Evolutionary conservation across 306 rosid genomes (phyloP), one percentile per base, ranked within the genome.

Genomic region (Echinosophora koreensis): DNA sequence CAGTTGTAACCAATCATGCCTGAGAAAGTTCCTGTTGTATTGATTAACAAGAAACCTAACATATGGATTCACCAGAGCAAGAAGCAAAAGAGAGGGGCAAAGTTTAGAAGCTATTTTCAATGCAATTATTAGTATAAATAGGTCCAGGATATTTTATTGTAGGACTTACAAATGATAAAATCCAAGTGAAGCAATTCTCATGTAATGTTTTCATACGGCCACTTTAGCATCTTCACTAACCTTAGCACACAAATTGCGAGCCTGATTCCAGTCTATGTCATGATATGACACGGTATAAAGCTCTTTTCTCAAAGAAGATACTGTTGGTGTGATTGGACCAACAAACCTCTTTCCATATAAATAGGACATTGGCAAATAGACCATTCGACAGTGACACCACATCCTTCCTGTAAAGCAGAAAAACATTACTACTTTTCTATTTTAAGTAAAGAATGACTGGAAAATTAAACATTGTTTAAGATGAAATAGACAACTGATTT

Each of bases 321-420:
- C 65, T 68, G 84, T 89, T 59, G 94, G 90, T 60, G 98, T 89
- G 81, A 93, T 89, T 44, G 93, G 90, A 61, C 97, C 97, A 6
- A 93, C 97, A 93, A 93, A 89, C 81, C 97, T 88, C 89, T 88
- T 93, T 70, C 97, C 98, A 76, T 93, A 93, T 50, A 93, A 84
- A 93, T 89, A 93, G 15, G 90, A 93, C 98, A 93, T 91, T 58
- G 98, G 98, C 86, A 93, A 81, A 86, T 93, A 93, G 57, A 93
- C 98, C 98, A 93, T 91, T 68, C 97, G 85, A 77, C 98, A 93
- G 78, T 93, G 98, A 83, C 98, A 93, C 98, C 98, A 91, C 98
- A 93, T 93, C 80, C 95, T 93, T 85, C 98, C 98, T 93, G 89
- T 73, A 84, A 59, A 75, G 68, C 35, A 67, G 18, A 58, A 69